Conservation (phyloP, 148 eudicot genomes). For the Fagopyrum esculentum region DNA sequence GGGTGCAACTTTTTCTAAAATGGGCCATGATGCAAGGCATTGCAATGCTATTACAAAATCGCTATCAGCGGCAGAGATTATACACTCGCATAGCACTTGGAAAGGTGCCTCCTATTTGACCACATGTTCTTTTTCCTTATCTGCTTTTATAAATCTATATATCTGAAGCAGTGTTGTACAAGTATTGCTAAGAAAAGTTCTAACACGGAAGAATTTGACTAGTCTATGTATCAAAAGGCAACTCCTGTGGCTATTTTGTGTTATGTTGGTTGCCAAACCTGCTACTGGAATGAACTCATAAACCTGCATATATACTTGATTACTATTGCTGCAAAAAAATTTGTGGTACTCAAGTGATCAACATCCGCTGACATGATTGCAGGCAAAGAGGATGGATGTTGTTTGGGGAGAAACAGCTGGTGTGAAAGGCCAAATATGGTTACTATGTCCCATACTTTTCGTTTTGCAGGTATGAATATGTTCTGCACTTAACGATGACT, state of each 20-base stretch:
- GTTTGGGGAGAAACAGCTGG: constrained; percentile 57
- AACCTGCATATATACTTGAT: not conserved
- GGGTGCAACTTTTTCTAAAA: constrained; percentile 74
- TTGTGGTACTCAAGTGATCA: not conserved
- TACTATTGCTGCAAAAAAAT: not conserved
- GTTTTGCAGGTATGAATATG: constrained; percentile 32
- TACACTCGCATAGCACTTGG: constrained; percentile 97
- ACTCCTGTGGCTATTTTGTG: not conserved
- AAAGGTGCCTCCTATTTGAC: constrained; percentile 41
- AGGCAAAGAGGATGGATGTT: constrained; percentile 56
- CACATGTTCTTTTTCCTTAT: not conserved
- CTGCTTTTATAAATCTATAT: not conserved
- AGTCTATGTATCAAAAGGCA: not conserved
- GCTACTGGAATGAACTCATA: not conserved
- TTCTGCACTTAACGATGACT: not conserved
- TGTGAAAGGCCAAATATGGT: constrained; percentile 40
- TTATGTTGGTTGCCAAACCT: not conserved
- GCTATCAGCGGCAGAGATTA: constrained; percentile 91
- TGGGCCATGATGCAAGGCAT: constrained; percentile 99
- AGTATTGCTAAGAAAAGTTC: not conserved
- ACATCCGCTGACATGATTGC: constrained; percentile 6
- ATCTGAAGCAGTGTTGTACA: not conserved
- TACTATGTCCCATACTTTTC: constrained; percentile 45
- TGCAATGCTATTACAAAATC: constrained; percentile 90
- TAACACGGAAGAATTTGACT: not conserved